Evolutionary conservation across 2,329 filamentous ascomycete species (phyloP).

Genomic region (Fusarium sp.): DNA sequence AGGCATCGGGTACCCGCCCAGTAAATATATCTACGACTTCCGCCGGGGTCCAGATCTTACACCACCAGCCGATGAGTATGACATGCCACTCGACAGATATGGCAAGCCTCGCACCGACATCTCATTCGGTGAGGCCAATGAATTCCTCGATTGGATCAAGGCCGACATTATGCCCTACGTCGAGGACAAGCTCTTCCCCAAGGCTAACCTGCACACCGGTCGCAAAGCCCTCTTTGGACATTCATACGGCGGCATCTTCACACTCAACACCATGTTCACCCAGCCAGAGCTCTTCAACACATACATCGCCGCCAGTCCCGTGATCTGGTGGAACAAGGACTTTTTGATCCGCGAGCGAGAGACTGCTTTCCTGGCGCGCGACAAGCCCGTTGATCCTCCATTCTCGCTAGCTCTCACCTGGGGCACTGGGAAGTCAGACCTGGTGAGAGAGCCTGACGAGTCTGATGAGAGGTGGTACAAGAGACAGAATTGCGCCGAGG

Average conservation of each 20-base stretch:
- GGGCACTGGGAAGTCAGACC: slow-evolving; percentile 49
- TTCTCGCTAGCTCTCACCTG: slow-evolving; percentile 54
- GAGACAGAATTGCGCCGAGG: slow-evolving; percentile 45
- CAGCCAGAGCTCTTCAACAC: slow-evolving; percentile 58
- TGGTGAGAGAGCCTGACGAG: slow-evolving; percentile 49
- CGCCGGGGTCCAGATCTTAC: slow-evolving; percentile 52
- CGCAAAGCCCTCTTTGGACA: slow-evolving; percentile 63
- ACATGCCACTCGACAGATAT: slow-evolving; percentile 43
- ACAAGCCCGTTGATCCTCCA: slow-evolving; percentile 27
- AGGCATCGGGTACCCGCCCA: slow-evolving; percentile 52
- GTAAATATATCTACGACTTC: slow-evolving; percentile 48
- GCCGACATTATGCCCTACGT: slow-evolving; percentile 55
- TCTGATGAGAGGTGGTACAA: slow-evolving; percentile 49
- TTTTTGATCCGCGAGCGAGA: slow-evolving; percentile 56
- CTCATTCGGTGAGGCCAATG: slow-evolving; percentile 58
- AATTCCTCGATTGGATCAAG: slow-evolving; percentile 60
- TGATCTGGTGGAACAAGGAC: slow-evolving; percentile 61
- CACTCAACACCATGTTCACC: slow-evolving; percentile 59
- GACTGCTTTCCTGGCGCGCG: slow-evolving; percentile 41
- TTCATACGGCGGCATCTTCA: slow-evolving; percentile 63
- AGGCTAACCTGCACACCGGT: slow-evolving; percentile 50
- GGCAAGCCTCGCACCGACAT: slow-evolving; percentile 47
- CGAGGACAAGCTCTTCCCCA: slow-evolving; percentile 45
- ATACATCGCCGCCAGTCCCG: slow-evolving; percentile 61
- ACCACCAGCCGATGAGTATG: slow-evolving; percentile 47